Evolutionary conservation across 2,329 filamentous ascomycete genomes (phyloP), one percentile per base, ranked within the genome.

Genomic region (Penicillium freii): DNA sequence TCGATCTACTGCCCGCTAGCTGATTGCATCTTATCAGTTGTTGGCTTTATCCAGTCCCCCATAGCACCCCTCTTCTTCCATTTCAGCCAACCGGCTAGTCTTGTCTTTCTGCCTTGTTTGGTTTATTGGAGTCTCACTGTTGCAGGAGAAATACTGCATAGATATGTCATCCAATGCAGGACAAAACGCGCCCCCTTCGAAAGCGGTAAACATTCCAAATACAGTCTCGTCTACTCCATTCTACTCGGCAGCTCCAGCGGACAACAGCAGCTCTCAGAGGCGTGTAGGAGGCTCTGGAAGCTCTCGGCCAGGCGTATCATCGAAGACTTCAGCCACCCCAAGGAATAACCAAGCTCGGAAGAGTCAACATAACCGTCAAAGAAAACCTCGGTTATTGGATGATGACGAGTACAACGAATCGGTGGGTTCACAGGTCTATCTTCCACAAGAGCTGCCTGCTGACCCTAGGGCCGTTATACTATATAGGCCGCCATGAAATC

Each of bases 321-420:
- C 76, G 52, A 76, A 75, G 57, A 72, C 66, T 44, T 61, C 66
- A 7, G 61, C 72, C 10, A 68, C 75, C 25, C 65, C 77, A 51
- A 84, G 92, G 67, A 96, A 90, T 75, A 86, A 82, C 52, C 93
- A 97, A 77, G 80, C 79, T 44, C 81, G 83, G 52, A 89, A 88
- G 74, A 92, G 88, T 73, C 91, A 94, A 75, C 91, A 97, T 78
- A 92, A 91, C 72, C 86, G 85, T 62, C 89, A 92, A 70, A 88
- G 87, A 69, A 87, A 87, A 70, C 89, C 91, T 47, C 81, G 83
- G 56, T 79, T 88, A 65, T 83, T 88, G 72, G 87, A 92, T 79
- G 92, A 96, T 78, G 92, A 96, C 84, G 86, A 85, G 68, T 87
- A 95, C 84, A 91, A 87, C 63, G 92, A 97, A 79, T 81, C 83